Evolutionary conservation across 192 early-diverging fungal genomes (phyloP), one percentile per base, ranked within the genome.

Genomic region (Spizellomyces punctatus): DNA sequence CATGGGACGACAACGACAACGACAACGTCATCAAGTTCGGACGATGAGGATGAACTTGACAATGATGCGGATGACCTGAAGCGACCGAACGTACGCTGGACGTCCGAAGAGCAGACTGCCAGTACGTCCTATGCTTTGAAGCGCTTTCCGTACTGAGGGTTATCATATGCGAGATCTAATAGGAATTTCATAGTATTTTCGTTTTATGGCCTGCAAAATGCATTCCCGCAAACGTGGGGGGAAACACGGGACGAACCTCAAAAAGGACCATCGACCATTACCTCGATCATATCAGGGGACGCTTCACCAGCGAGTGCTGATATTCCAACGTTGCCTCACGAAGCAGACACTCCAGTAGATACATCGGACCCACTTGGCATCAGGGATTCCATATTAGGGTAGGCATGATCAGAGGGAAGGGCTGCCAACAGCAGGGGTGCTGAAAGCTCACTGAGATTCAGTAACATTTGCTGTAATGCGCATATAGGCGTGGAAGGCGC

Each of bases 331-430:
- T 19, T 12, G 58, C 42, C 42, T 9, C 62, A 62, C 47, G 65
- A 69, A 6, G 27, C 45, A 5, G 76, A 71, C n/a, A 48, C 41
- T n/a, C 56, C 60, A 5, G 10, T 77, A 12, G 83, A 85, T 67
- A 43, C 73, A 17, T 76, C 77, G 10, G 83, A 85, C 67, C 83
- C 83, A 10, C 67, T 85, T 8, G 81, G 77, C 2, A 76, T 85
- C 56, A 77, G 63, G 22, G 77, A 80, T 22, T 64, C 69, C 6
- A 79, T 75, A 9, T 65, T 80, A 16, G 71, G 76, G 81, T 80
- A 69, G n/a, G 60, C 55, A 41, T 36, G 46, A 16, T 21, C 17
- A 27, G 16, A 16, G 65, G 17, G 19, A 43, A 14, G 21, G 27
- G 27, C 27, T 36, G 27, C 0, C 27, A 36, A 36, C 27, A 36